Base-by-base conservation (phyloP, 176 grass and related monocot species). In the Triticum aestivum region DNA sequence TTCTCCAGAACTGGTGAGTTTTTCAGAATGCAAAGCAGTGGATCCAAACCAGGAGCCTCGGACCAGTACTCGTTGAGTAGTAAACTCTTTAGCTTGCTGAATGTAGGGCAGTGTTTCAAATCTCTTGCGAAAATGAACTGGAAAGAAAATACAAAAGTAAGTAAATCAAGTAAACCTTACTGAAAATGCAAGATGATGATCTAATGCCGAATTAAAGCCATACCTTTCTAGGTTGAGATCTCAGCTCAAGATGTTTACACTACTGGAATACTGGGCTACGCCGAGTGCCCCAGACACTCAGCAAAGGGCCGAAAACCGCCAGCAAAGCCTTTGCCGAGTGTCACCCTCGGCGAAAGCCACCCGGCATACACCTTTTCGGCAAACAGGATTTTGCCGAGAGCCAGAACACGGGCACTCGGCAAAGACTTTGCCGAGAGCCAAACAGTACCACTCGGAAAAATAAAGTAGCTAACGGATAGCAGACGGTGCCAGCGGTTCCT, bases 1-100 rank as follows among this genome's bases (percentile, higher is more conserved):
- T 56, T 79, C 75, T 85, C 83, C 26, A 78, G 62, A 67, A 85
- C 24, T 8, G 73, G 61, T 12, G 83, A 66, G 21, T 85, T 62
- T 52, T 69, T 5, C 20, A 86, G 74, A 17, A 69, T 32, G 47
- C 75, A 78, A 30, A 10, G 2, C 8, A 86, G 15, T 20, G 45
- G 32, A 59, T 10, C 10, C 2, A 86, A 52, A 11, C 69, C 63
- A 69, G 15, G 7, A 69, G 41, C 20, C n/a, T 21, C 62, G 38
- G 30, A 78, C 63, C 44, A 58, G 47, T 51, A 77, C 3, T 65
- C 44, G 5, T 49, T 30, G 33, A 85, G 74, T 21, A 78, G 4
- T 33, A 78, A 78, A 85, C 30, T 78, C 74, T 78, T 85, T 11
- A 67, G 27, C 11, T 68, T 78, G 9, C 21, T 68, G 52, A 85